A percentile compares a stretch with the other conserved stretches of the same genome.
phyloP scores from a whole-genome alignment of 495 filamentous ascomycete genomes.

The Lophiostoma macrostomum region DNA sequence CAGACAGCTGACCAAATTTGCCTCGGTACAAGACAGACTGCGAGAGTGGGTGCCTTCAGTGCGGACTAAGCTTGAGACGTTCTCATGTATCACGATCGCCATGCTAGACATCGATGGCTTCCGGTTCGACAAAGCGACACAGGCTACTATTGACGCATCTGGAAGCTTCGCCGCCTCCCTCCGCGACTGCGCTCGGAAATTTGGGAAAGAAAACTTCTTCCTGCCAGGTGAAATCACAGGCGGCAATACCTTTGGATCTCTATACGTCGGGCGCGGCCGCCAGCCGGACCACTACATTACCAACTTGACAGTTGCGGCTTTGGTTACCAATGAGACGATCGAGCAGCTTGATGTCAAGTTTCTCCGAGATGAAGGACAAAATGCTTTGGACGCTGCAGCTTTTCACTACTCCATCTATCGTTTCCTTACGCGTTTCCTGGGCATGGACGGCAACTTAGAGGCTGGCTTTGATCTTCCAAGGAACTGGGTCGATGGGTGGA shows the following conservation, averaged over 20 bases:
- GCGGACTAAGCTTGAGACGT: slow-evolving; percentile 54
- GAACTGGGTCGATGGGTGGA: slow-evolving; percentile 64
- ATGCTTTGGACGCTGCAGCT: slow-evolving; percentile 62
- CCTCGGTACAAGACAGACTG: slow-evolving; percentile 70
- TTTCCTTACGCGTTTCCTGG: slow-evolving; percentile 63
- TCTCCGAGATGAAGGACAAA: slow-evolving; percentile 54
- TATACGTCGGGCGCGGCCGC: slow-evolving; percentile 65
- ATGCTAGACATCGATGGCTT: slow-evolving; percentile 53
- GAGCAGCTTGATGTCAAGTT: slow-evolving; percentile 50
- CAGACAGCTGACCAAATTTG: slow-evolving; percentile 68
- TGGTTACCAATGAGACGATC: slow-evolving; percentile 44
- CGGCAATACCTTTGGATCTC: slow-evolving; percentile 56
- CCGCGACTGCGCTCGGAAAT: slow-evolving; percentile 44
- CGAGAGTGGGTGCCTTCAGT: slow-evolving; percentile 68
- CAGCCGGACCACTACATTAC: slow-evolving; percentile 51
- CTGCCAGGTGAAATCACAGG: slow-evolving; percentile 47
- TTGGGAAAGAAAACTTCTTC: slow-evolving; percentile 50
- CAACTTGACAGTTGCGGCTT: slow-evolving; percentile 48
- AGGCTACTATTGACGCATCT: slow-evolving; percentile 49
- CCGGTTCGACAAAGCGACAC: slow-evolving; percentile 50
- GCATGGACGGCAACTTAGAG: slow-evolving; percentile 60
- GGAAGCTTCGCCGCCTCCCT: slow-evolving; percentile 45
- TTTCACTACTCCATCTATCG: slow-evolving; percentile 73
- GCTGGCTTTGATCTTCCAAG: slow-evolving; percentile 49
- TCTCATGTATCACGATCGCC: slow-evolving; percentile 51